Base-by-base conservation (phyloP, 2,329 filamentous ascomycete species). In the Fusarium setosum region DNA sequence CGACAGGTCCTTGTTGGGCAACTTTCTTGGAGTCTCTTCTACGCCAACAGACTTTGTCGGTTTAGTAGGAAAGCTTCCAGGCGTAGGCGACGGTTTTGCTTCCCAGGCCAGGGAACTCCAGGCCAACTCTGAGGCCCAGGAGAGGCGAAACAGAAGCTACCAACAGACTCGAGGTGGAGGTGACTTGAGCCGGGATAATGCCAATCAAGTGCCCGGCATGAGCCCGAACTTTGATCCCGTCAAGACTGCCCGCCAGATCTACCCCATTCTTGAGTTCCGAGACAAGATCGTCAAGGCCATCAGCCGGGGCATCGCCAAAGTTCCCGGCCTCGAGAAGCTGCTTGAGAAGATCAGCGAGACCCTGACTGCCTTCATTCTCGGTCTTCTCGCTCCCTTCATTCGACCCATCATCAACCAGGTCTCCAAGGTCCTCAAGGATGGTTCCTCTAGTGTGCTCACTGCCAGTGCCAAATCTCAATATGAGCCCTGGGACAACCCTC, bases 281-380 rank as follows among this genome's bases (percentile, higher is more conserved):
- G 96, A 99, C 82, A 96, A 91, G 73, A 94, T 99, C 54, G 94
- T 97, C 49, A 93, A 93, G 69, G 87, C 90, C 37, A 94, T 99
- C 77, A 93, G 89, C 73, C 87, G 88, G 35, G 91, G 94, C 51
- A 93, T 98, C 68, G 89, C 94, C 71, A 97, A 96, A 81, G 91
- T 99, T 35, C 96, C 96, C 0, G 95, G 95, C 1, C 84, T 99
- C 5, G 93, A 97, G 79, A 85, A 90, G 62, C 83, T 97, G n/a
- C 88, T 98, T 20, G 95, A 98, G 66, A 95, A 93, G 71, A 97
- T 99, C 72, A 93, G 92, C 56, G 96, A 99, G 80, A 95, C 92
- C 2, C 83, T 99, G 37, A 97, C 95, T 0, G 85, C 97, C 7
- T 98, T 98, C 75, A 88, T 99, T 49, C 86, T 99, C 63, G 94